Evolutionary conservation across 192 early-diverging fungal species (phyloP).

Genomic region (Backusella parvicylindrica): DNA sequence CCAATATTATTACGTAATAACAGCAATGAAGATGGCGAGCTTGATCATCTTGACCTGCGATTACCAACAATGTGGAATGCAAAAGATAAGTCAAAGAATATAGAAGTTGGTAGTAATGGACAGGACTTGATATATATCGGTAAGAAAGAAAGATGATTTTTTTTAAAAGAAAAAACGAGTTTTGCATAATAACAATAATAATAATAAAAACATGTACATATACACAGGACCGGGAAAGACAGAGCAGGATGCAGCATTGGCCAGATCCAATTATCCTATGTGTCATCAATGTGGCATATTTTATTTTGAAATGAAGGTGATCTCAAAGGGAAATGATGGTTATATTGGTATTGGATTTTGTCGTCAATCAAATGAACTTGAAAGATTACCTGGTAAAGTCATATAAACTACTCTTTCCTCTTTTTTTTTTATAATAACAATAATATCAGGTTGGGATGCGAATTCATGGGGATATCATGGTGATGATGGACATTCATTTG

Average conservation of each 20-base stretch:
- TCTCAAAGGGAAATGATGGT: constrained; percentile 85
- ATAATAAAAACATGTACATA: neutral
- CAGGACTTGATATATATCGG: constrained; percentile 51
- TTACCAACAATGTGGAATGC: constrained; percentile 60
- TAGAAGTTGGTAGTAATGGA: constrained; percentile 40
- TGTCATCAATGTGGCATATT: constrained; percentile 85
- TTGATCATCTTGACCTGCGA: constrained; percentile 16
- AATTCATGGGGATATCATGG: constrained; percentile 97
- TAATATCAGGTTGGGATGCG: constrained; percentile 75
- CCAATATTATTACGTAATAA: neutral
- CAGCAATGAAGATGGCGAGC: neutral
- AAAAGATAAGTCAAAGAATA: constrained; percentile 50
- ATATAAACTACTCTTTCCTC: neutral
- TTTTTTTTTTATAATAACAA: neutral
- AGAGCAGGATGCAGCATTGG: constrained; percentile 80
- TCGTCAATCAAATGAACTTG: constrained; percentile 41
- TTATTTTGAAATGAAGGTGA: constrained; percentile 87
- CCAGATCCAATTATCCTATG: constrained; percentile 77
- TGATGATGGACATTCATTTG: constrained; percentile 90
- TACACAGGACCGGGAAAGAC: constrained; percentile 27
- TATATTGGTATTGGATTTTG: constrained; percentile 94
- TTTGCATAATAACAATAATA: neutral
- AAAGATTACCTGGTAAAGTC: constrained; percentile 76
- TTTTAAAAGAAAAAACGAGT: neutral
- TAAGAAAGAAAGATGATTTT: constrained; percentile 7